Evolutionary conservation across 2,329 filamentous ascomycete genomes (phyloP).

Genomic region (Talaromyces sp.): DNA sequence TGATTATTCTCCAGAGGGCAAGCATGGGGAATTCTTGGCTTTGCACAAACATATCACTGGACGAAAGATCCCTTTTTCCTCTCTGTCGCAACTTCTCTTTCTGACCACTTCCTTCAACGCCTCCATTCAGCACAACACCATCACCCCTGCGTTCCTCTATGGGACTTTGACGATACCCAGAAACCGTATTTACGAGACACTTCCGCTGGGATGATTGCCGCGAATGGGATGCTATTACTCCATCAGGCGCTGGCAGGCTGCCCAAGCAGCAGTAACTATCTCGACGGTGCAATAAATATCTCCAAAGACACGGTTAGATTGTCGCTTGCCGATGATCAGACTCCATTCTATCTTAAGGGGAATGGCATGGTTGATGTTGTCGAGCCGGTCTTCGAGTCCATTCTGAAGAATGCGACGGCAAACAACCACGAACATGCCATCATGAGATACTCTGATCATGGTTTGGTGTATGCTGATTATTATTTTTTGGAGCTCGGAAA

Average conservation of each 20-base stretch:
- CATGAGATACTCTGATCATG: conserved; percentile 33
- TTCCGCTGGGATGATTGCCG: conserved; percentile 39
- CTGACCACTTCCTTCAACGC: conserved; percentile 16
- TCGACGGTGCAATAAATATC: conserved; percentile 10
- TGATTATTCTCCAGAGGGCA: conserved; percentile 15
- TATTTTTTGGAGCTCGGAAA: conserved; percentile 38
- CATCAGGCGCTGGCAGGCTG: conserved; percentile 12
- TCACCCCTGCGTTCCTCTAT: conserved; percentile 16
- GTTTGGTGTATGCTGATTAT: conserved; percentile 39
- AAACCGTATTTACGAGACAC: conserved; percentile 30
- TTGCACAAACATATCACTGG: conserved; percentile 39
- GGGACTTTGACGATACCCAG: conserved; percentile 20
- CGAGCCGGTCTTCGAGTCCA: conserved; percentile 10
- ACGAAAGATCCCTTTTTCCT: conserved; percentile 21
- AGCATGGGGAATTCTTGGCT: conserved; percentile 24
- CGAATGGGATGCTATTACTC: conserved; percentile 34
- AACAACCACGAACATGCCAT: conserved; percentile 35
- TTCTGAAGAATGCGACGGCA: conserved; percentile 28
- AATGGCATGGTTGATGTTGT: background rate
- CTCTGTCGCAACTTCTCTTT: conserved; percentile 11
- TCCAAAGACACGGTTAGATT: conserved; percentile 12
- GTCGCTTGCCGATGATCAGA: conserved; percentile 10
- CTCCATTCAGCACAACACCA: conserved; percentile 5
- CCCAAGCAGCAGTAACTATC: conserved; percentile 7
- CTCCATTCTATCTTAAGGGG: background rate